Percentiles rank a stretch among this genome's conserved stretches.
Evolutionary conservation across 2,329 filamentous ascomycete genomes (phyloP).

Genomic region (Lecanoromycetidae sp.): DNA sequence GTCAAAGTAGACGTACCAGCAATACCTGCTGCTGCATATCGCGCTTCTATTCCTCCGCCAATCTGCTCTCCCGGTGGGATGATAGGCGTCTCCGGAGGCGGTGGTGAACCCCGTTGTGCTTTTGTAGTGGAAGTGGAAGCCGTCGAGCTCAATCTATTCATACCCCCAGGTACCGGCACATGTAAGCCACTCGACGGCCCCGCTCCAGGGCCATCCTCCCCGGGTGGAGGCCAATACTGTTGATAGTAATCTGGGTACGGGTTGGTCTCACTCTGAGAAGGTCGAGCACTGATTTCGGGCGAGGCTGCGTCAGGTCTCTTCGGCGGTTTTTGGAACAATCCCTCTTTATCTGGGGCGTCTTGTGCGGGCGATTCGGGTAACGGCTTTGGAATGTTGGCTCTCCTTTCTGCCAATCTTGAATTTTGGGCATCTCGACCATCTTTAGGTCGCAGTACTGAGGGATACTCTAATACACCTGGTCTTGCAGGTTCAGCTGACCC

Average conservation of each 20-base stretch:
- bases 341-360: slow-evolving; percentile 61
- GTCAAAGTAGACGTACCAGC: slow-evolving; percentile 73
- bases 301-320: slow-evolving; percentile 30
- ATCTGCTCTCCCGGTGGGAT: slow-evolving; percentile 58
- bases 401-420: slow-evolving; percentile 62
- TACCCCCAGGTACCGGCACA: slow-evolving; percentile 40
- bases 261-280: slow-evolving; percentile 23
- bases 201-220: slow-evolving; percentile 21
- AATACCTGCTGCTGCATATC: slow-evolving; percentile 84
- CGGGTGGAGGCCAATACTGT: slow-evolving; percentile 51
- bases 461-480: slow-evolving; percentile 28
- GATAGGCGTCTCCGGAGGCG: slow-evolving; percentile 84
- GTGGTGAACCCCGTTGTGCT: slow-evolving; percentile 82
- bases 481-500: slow-evolving; percentile 21
- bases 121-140: slow-evolving; percentile 88
- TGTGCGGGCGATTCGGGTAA: slow-evolving; percentile 72
- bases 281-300: slow-evolving; percentile 16
- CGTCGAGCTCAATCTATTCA: slow-evolving; percentile 61
- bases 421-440: slow-evolving; percentile 42
- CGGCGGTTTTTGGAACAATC: slow-evolving; percentile 59
- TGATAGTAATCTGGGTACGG: slow-evolving; percentile 45
- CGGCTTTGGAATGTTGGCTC: slow-evolving; percentile 69
- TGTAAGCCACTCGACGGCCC: slow-evolving; percentile 30
- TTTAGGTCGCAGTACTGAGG: slow-evolving; percentile 30
- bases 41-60: slow-evolving; percentile 73